Base-by-base conservation (phyloP, 2,329 filamentous ascomycete genomes). In the Aspergillus bombycis region DNA sequence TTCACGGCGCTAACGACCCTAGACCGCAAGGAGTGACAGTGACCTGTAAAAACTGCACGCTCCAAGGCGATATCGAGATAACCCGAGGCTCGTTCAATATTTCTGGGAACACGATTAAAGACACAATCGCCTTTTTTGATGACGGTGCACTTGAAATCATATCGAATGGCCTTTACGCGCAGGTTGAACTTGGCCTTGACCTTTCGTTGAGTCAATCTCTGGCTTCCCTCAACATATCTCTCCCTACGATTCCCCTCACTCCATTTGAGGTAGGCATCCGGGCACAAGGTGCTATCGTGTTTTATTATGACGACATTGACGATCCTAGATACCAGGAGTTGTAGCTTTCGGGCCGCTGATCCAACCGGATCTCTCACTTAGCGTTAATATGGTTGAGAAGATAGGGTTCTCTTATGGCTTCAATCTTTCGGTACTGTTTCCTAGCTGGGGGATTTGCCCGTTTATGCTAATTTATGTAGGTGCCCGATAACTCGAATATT, bases 371-470 rank as follows among this genome's bases (percentile, higher is more conserved):
- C 62, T 70, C 21, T 58, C 32, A 11, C 43, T 64, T 23, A 57
- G 62, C 8, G 19, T 70, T n/a, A 56, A 53, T 12, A 30, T 66
- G 52, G 57, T 56, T 5, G 52, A 67, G 45, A 32, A 58, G 11
- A 57, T 68, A 19, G 64, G 66, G 16, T 69, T 70, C 56, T 64
- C 62, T 23, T 70, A 67, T 60, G 68, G 68, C 26, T 65, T 70
- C 53, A 65, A 70, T 45, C 30, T 69, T 21, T 66, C 65, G 11
- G 68, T 70, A 50, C 50, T 63, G 60, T 46, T 9, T 14, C 30
- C n/a, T 23, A 14, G 3, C 21, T 12, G 30, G 11, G 23, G 12
- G 10, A 30, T 12, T 28, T 10, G 38, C 28, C 4, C 5, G 30
- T 11, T 28, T 19, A 11, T 43, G 21, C n/a, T 60, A n/a, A 62